Base-by-base conservation (phyloP, 2,329 filamentous ascomycete species). In the Pleoardoris graminearum region DNA sequence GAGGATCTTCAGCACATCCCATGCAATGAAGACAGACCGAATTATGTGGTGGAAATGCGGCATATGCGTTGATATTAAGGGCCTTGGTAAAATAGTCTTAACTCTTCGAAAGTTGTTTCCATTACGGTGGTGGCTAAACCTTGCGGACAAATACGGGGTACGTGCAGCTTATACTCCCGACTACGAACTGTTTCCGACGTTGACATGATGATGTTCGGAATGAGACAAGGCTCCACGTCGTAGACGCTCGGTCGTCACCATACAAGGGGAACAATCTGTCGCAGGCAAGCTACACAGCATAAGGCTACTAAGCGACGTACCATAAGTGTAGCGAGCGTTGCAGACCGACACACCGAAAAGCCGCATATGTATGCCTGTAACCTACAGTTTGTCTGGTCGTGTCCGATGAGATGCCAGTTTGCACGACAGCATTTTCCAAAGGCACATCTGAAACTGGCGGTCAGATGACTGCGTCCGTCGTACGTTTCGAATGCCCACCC, bases 401-500 rank as follows among this genome's bases (percentile, higher is more conserved):
- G 33, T 11, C 5, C 14, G 12, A 10, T 46, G 39, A 44, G 35
- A 39, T 37, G 48, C 16, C 33, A 48, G 12, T 46, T n/a, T 47
- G 44, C 38, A 38, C 45, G 57, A 59, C 53, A 42, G 17, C 12
- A 35, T 25, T 58, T 39, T 56, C 54, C 38, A 46, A 41, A 38
- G 36, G 48, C 37, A 44, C n/a, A 39, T 54, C 48, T 62, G 58
- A 62, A 62, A 62, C 60, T 33, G 35, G 21, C 23, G 12, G 41
- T 52, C 48, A 48, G 53, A 48, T 44, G 42, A 49, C 39, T 33
- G 48, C 45, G 36, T 39, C 38, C 45, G 59, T 56, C 52, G 52
- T 54, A 47, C 47, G 51, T 54, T 51, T 51, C 49, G 55, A 10
- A n/a, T 29, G 36, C 51, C 56, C 60, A 51, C 60, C 57, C 58